Percentiles rank a stretch among this genome's conserved stretches.
phyloP scores from a whole-genome alignment of 176 grass and related monocot genomes.

The Melocanna baccifera region DNA sequence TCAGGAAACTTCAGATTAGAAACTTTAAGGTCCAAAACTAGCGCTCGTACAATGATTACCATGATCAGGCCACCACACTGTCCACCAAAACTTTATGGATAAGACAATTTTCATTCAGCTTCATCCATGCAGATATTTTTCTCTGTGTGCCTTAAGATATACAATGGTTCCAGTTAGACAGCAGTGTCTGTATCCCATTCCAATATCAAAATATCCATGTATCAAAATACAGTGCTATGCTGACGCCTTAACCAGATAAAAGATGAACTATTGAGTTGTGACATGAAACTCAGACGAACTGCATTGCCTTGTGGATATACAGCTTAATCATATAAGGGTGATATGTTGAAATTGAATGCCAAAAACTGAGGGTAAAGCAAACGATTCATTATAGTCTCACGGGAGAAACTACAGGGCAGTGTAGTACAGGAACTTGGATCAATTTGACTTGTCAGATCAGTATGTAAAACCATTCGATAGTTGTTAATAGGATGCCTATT shows the following conservation, averaged over 20 bases:
- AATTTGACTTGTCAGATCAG: not conserved
- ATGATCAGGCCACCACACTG: slow-evolving; percentile 22
- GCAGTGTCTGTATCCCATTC: not conserved
- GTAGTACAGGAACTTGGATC: not conserved
- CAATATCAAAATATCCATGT: not conserved
- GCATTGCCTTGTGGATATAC: not conserved
- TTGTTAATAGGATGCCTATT: not conserved
- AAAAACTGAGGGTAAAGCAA: not conserved
- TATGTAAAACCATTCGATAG: not conserved
- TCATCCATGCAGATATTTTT: slow-evolving; percentile 1
- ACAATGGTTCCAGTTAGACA: slow-evolving; percentile 22
- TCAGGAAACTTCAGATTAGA: slow-evolving; percentile 6
- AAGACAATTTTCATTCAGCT: slow-evolving; percentile 14
- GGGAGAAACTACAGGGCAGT: not conserved
- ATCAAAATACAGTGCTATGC: not conserved
- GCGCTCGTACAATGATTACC: slow-evolving; percentile 19
- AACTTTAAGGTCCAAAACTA: slow-evolving; percentile 21
- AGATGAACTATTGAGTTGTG: not conserved
- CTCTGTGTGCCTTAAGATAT: not conserved
- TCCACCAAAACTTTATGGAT: not conserved
- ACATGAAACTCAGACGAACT: not conserved
- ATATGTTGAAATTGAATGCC: not conserved
- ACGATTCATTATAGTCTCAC: not conserved
- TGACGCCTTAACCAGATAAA: slow-evolving; percentile 7
- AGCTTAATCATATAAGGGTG: not conserved